phyloP scores from a whole-genome alignment of 192 early-diverging fungal genomes.

The Coemansia sp. region DNA sequence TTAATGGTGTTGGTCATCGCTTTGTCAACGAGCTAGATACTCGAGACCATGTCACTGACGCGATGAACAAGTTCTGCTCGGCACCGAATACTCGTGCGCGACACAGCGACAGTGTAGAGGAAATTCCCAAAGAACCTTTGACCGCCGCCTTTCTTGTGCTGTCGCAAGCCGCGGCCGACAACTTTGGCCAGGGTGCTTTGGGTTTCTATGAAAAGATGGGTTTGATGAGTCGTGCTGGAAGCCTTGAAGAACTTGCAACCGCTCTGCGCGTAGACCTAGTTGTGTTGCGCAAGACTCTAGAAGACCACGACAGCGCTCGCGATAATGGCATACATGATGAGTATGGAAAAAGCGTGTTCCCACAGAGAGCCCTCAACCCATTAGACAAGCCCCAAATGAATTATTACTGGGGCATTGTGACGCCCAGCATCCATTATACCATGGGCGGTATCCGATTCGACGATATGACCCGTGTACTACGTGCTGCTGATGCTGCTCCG shows the following conservation, averaged over 20 bases:
- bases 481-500: slow-evolving; percentile 46
- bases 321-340: slow-evolving; percentile 59
- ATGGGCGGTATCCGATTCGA: slow-evolving; percentile 67
- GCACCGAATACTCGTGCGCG: slow-evolving; percentile 13
- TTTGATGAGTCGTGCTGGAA: slow-evolving; percentile 24
- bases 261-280: slow-evolving; percentile 53
- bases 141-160: slow-evolving; percentile 48
- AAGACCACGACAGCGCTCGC: slow-evolving; percentile 62
- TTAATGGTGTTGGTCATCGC: slow-evolving; percentile 79
- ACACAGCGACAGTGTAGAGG: neutral
- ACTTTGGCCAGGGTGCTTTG: slow-evolving; percentile 45
- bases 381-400: neutral
- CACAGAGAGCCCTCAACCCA: slow-evolving; percentile 57
- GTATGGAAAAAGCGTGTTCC: slow-evolving; percentile 72
- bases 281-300: slow-evolving; percentile 22
- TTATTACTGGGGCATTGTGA: slow-evolving; percentile 72
- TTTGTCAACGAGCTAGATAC: slow-evolving; percentile 94
- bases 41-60: slow-evolving; percentile 89
- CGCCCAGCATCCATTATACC: slow-evolving; percentile 84
- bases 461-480: slow-evolving; percentile 23
- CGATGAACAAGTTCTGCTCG: slow-evolving; percentile 73
- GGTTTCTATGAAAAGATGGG: slow-evolving; percentile 51
- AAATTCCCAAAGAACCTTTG: neutral
- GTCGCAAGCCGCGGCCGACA: slow-evolving; percentile 38
- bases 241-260: slow-evolving; percentile 13